These are phyloP conservation scores for Kuraishia capsulata DNA, from an alignment of 805 yeast genomes.

Conservation along the genomic window DNA sequence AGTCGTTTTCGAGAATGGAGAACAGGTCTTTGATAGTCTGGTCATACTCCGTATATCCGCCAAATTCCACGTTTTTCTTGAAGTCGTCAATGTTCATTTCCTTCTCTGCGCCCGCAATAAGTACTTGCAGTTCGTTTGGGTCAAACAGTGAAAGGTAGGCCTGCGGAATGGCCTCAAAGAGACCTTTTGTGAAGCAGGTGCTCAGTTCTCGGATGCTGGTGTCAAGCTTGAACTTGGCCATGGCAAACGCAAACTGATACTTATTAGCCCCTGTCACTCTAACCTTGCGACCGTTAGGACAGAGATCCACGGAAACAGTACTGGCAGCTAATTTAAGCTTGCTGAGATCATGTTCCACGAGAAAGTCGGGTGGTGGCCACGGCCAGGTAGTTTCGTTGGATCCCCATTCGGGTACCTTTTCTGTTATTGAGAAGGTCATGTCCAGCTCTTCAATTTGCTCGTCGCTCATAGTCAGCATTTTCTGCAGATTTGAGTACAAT, in stretches of 20 bases:
- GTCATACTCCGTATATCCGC: conserved; percentile 50
- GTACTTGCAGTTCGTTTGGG: conserved; percentile 70
- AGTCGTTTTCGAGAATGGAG: conserved; percentile 58
- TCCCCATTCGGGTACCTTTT: conserved; percentile 17
- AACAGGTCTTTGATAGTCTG: conserved; percentile 61
- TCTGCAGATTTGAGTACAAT: conserved; percentile 54
- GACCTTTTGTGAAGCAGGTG: conserved; percentile 57
- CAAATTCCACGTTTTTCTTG: conserved; percentile 49
- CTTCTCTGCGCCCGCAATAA: conserved; percentile 72
- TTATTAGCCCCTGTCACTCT: conserved; percentile 55
- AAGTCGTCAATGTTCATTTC: conserved; percentile 69
- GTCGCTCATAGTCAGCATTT: conserved; percentile 44
- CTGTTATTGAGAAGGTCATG: conserved; percentile 58
- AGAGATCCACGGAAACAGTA: conserved; percentile 42
- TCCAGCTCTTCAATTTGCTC: conserved; percentile 52
- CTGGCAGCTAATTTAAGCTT: conserved; percentile 7
- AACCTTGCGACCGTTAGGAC: conserved; percentile 46
- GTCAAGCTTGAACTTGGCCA: conserved; percentile 76
- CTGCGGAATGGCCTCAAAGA: conserved; percentile 57
- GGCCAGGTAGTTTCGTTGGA: not conserved
- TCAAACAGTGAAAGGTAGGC: conserved; percentile 82
- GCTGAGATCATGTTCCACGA: conserved; percentile 12
- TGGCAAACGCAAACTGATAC: conserved; percentile 63
- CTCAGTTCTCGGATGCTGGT: conserved; percentile 50
- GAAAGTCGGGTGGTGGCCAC: not conserved